phyloP scores from a whole-genome alignment of 306 rosid genomes.

The Castanea sativa region DNA sequence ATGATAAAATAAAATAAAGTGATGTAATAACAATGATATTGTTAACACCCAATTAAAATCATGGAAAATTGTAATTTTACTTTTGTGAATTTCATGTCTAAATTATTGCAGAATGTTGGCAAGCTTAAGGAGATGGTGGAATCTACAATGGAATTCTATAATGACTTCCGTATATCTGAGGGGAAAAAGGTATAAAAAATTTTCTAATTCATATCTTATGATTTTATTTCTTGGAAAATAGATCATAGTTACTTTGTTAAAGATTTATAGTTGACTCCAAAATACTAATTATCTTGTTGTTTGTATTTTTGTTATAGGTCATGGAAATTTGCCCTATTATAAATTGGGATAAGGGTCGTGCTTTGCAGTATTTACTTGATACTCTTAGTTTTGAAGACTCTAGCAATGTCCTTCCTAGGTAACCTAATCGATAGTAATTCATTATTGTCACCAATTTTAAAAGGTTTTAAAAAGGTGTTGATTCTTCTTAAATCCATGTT shows the following conservation, averaged over 20 bases:
- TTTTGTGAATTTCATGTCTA: conserved; percentile 3
- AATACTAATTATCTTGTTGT: neutral
- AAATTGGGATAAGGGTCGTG: conserved; percentile 58
- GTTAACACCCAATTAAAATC: too few relatives aligned
- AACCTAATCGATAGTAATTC: too few relatives aligned
- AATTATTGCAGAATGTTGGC: conserved; percentile 33
- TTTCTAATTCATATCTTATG: neutral
- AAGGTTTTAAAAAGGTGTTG: too few relatives aligned
- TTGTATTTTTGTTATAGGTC: conserved; percentile 25
- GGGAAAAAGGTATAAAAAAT: conserved; percentile 43
- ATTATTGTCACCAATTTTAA: too few relatives aligned
- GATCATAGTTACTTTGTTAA: neutral
- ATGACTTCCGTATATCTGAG: conserved; percentile 30
- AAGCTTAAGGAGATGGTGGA: conserved; percentile 44
- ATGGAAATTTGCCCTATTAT: conserved; percentile 55
- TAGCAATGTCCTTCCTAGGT: conserved; percentile 33
- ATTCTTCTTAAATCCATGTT: too few relatives aligned
- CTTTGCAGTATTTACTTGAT: conserved; percentile 48
- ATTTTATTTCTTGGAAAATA: neutral
- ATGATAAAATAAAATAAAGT: too few relatives aligned
- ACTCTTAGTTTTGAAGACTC: conserved; percentile 39
- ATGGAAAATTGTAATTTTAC: too few relatives aligned
- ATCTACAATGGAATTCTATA: conserved; percentile 28
- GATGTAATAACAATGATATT: too few relatives aligned
- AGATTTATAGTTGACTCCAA: too few relatives aligned